Percentiles rank a stretch among this genome's conserved stretches.
Conservation (phyloP, 2,329 filamentous ascomycete species). For the Pseudogymnoascus sp. region DNA sequence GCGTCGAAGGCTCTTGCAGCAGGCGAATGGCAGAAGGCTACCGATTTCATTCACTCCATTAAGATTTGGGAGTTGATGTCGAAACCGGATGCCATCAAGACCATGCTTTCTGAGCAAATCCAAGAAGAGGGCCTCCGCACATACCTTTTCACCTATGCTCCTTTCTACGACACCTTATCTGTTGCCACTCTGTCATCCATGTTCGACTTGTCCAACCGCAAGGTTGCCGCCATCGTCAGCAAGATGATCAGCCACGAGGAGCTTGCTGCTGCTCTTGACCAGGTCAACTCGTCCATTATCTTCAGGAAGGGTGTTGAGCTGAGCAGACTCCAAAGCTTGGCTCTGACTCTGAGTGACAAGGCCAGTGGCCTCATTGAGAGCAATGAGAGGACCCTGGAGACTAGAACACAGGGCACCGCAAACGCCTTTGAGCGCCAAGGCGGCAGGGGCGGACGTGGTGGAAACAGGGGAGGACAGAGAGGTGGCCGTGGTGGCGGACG, state of each 20-base stretch:
- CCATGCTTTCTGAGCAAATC: conserved; percentile 95
- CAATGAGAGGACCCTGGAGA: conserved; percentile 95
- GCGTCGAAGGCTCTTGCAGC: conserved; percentile 93
- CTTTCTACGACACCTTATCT: conserved; percentile 95
- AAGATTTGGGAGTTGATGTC: conserved; percentile 99
- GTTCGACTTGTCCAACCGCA: conserved; percentile 89
- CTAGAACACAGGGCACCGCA: conserved; percentile 89
- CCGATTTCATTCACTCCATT: conserved; percentile 88
- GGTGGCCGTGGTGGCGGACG: conserved; percentile 55
- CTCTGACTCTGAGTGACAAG: conserved; percentile 91
- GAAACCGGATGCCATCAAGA: conserved; percentile 85
- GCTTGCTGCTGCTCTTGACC: conserved; percentile 89
- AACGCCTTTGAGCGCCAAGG: conserved; percentile 94
- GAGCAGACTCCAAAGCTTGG: conserved; percentile 88
- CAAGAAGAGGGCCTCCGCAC: conserved; percentile 97
- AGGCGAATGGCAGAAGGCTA: conserved; percentile 97
- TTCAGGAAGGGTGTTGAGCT: conserved; percentile 99
- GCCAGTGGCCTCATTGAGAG: conserved; percentile 91
- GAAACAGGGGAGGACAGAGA: conserved; percentile 56
- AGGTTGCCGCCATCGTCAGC: conserved; percentile 91
- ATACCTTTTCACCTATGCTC: conserved; percentile 98
- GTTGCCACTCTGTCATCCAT: conserved; percentile 78
- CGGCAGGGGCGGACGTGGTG: conserved; percentile 64
- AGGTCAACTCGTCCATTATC: conserved; percentile 94
- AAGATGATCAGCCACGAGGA: conserved; percentile 99